These are phyloP conservation scores for Fusarium coicis DNA, from an alignment of 2,329 filamentous ascomycete species.

Conservation along the genomic window DNA sequence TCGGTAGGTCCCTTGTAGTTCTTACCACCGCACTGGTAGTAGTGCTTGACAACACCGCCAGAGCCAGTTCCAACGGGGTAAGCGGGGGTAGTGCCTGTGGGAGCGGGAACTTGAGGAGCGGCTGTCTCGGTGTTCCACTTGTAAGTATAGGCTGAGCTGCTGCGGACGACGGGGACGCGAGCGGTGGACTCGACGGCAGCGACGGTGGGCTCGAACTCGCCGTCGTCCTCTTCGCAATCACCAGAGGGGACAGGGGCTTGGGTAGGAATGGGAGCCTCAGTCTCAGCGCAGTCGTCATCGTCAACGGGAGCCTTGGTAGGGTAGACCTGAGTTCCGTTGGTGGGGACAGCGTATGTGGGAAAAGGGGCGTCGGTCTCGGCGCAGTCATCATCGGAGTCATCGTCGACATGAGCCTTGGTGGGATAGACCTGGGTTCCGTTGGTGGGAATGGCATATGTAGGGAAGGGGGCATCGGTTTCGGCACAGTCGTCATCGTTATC, in stretches of 20 bases:
- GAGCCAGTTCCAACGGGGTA: constrained; percentile 23
- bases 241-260: background rate
- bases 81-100: constrained; percentile 27
- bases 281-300: constrained; percentile 13
- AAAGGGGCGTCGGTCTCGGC: constrained; percentile 8
- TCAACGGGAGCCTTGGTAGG: constrained; percentile 13
- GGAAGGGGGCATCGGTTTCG: constrained; percentile 17
- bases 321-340: constrained; percentile 27
- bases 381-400: constrained; percentile 20
- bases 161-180: constrained; percentile 37
- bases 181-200: background rate
- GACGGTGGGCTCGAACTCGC: constrained; percentile 4
- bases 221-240: constrained; percentile 3
- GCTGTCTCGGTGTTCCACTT: constrained; percentile 38
- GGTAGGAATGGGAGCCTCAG: background rate
- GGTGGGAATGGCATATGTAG: constrained; percentile 25
- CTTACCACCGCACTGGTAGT: constrained; percentile 38
- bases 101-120: background rate
- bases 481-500: constrained; percentile 31
- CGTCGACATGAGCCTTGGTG: constrained; percentile 6
- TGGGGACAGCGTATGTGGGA: constrained; percentile 28
- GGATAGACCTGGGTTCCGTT: constrained; percentile 28
- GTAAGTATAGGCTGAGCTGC: constrained; percentile 27
- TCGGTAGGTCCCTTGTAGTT: constrained; percentile 34
- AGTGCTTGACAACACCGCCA: constrained; percentile 16